phyloP scores from a whole-genome alignment of 257 asterid genomes.

The Solanum tarapatanum region DNA sequence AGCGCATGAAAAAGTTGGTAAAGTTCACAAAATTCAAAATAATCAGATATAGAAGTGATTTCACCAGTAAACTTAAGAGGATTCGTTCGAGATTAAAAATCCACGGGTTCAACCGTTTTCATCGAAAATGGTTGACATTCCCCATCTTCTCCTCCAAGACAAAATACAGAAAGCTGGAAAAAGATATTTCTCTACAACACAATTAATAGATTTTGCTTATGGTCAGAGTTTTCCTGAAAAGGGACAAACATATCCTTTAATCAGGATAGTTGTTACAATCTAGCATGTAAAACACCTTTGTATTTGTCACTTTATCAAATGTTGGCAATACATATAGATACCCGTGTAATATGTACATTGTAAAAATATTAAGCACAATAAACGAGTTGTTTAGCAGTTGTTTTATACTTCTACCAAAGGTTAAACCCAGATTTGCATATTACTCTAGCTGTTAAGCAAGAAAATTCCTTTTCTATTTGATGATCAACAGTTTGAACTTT shows the following conservation, averaged over 20 bases:
- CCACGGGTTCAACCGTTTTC: constrained; percentile 42
- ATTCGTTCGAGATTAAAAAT: constrained; percentile 62
- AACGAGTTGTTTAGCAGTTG: not conserved
- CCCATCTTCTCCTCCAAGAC: constrained; percentile 50
- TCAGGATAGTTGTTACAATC: not conserved
- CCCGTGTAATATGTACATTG: not conserved
- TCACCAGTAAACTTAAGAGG: constrained; percentile 43
- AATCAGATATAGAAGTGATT: constrained; percentile 19
- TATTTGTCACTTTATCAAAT: not conserved
- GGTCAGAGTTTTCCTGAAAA: not conserved
- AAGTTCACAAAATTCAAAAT: constrained; percentile 41
- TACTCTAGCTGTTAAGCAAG: not conserved
- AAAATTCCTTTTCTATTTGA: not conserved
- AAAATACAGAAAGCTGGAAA: constrained; percentile 40
- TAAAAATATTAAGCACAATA: not conserved
- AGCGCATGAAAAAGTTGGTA: constrained; percentile 38
- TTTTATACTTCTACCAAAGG: not conserved
- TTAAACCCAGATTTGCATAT: not conserved
- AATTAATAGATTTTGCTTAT: not conserved
- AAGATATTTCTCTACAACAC: not conserved
- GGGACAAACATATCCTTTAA: not conserved
- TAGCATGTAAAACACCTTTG: not conserved
- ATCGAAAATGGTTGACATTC: constrained; percentile 39
- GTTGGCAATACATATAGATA: not conserved
- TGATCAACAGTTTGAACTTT: not conserved